Percentiles rank a stretch among this genome's conserved stretches.
Evolutionary conservation across 148 eudicot genomes (phyloP).

Genomic region (Simmondsia chinensis): DNA sequence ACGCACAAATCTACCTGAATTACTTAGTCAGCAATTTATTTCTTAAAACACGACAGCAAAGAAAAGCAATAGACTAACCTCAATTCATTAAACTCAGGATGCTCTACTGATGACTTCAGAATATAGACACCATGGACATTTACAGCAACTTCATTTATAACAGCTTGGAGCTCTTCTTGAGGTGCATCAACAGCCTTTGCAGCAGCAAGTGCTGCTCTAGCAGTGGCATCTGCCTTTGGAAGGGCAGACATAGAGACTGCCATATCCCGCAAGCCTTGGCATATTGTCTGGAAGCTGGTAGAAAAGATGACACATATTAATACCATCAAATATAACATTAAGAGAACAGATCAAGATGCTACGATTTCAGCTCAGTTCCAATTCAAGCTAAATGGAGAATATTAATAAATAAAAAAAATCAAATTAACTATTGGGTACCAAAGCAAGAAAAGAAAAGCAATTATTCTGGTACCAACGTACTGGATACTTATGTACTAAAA

Average conservation of each 20-base stretch:
- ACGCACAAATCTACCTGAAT: too few species aligned
- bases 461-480: too few species aligned
- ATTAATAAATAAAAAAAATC: too few species aligned
- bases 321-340: neutral
- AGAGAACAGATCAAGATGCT: neutral
- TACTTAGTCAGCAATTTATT: too few species aligned
- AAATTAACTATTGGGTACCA: too few species aligned
- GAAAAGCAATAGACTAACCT: conserved; percentile 33
- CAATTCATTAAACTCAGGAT: conserved; percentile 51
- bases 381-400: too few species aligned
- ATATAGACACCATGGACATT: conserved; percentile 65
- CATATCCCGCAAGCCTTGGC: conserved; percentile 56
- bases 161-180: conserved; percentile 50
- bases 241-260: conserved; percentile 39
- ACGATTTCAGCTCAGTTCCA: too few species aligned
- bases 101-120: conserved; percentile 52
- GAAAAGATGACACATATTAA: neutral
- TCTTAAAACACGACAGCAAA: too few species aligned
- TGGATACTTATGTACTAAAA: too few species aligned
- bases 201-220: conserved; percentile 43
- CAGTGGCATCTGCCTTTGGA: conserved; percentile 34
- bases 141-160: conserved; percentile 48
- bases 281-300: conserved; percentile 59
- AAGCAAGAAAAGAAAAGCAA: too few species aligned
- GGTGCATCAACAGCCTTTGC: conserved; percentile 49